Base-by-base conservation (phyloP, 371 early-diverging fungal species). In the Rhizopus sp. region DNA sequence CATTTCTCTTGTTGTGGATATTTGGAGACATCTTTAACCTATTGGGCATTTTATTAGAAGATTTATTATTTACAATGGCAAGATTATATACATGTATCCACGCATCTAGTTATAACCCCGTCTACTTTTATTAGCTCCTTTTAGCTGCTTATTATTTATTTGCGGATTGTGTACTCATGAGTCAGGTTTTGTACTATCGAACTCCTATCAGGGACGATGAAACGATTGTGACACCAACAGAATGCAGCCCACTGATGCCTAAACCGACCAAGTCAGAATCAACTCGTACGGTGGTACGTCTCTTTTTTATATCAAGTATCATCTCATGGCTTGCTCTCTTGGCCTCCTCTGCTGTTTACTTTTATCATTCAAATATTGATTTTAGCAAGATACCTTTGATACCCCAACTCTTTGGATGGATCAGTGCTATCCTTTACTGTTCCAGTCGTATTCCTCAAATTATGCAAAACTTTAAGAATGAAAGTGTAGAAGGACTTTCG, bases 1-100 rank as follows among this genome's bases (percentile, higher is more conserved):
- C 66, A 0, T 93, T 93, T 55, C 62, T 94, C 2, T 63, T 80
- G 29, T 78, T 88, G 41, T 95, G 95, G 95, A 75, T 92, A 10
- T 70, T 84, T 3, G 95, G 94, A 9, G 95, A 95, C 63, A 67
- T 91, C 31, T 72, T 86, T 66, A 93, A 93, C 70, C 69, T 93
- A 49, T 61, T 87, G 34, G 95, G 94, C 23, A 80, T 86, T 34
- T 61, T 89, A 7, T 64, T 89, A 37, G 90, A 92, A 29, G 64
- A 88, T 39, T 75, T 94, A 42, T 60, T 92, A 48, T 59, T 84
- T 32, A 90, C 91, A 3, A 83, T 87, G 75, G 88, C 89, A 71
- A 29, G 7, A 51, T 39, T 23, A 50, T 53, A 49, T 58, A n/a
- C n/a, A 8, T 8, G 29, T 42, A 35, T 37, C 17, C 29, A 37